A percentile compares a stretch with the other conserved stretches of the same genome.
Evolutionary conservation across 768 basidiomycete genomes (phyloP).

Genomic region (Suillus decipiens): DNA sequence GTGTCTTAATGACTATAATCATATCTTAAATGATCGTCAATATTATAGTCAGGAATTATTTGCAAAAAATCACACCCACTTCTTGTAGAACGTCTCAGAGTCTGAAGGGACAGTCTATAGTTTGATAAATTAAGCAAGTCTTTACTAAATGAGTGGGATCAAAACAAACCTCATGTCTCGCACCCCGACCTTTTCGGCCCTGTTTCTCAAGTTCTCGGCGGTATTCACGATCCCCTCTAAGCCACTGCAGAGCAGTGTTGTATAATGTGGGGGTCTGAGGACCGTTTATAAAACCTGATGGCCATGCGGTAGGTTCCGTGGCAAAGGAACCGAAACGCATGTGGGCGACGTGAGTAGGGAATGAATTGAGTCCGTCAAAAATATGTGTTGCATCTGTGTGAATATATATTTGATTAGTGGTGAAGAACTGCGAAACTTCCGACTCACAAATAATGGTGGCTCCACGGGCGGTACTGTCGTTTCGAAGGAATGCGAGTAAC

Average conservation of each 20-base stretch:
- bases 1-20: conserved; percentile 42
- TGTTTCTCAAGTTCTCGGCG: conserved; percentile 58
- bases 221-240: conserved; percentile 77
- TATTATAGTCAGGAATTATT: background rate
- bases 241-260: conserved; percentile 79
- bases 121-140: conserved; percentile 7
- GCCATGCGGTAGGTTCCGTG: conserved; percentile 72
- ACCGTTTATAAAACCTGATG: conserved; percentile 36
- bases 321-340: conserved; percentile 83
- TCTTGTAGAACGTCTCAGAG: conserved; percentile 83
- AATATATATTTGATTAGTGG: conserved; percentile 7
- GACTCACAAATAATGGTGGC: conserved; percentile 86
- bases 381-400: conserved; percentile 91
- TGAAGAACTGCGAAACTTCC: conserved; percentile 6
- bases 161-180: conserved; percentile 53
- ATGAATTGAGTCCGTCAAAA: conserved; percentile 88
- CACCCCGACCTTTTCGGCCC: conserved; percentile 62
- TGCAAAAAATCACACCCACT: conserved; percentile 46
- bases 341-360: conserved; percentile 92
- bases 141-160: background rate
- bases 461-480: conserved; percentile 74
- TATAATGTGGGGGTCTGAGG: conserved; percentile 49
- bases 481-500: conserved; percentile 83
- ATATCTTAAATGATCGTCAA: conserved; percentile 39
- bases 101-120: conserved; percentile 63